Evolutionary conservation across 208 protist species (phyloP), one percentile per base, ranked within the genome.

Genomic region (Angomonas ambiguus): DNA sequence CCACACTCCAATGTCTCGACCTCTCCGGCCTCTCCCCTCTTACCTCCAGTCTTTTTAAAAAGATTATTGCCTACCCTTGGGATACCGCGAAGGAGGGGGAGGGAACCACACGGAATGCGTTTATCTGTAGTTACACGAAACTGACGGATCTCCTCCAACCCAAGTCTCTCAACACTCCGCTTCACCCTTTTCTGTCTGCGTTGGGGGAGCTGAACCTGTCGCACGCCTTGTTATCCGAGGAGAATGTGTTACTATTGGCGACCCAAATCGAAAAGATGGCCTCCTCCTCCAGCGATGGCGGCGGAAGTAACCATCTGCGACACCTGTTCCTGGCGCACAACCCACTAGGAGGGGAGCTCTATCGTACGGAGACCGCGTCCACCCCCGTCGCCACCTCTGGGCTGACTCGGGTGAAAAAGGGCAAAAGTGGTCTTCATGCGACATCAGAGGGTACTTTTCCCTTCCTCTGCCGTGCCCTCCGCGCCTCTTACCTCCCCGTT

Each of bases 401-500:
- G n/a, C n/a, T n/a, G n/a, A n/a, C n/a, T n/a, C n/a, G n/a, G n/a
- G n/a, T n/a, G 51, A 73, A 77, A 11, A 2, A 32, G 2, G 68
- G 53, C 1, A 62, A 53, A 34, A 55, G 49, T 51, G 73, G 53
- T 33, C 66, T 63, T 38, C 60, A 42, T 18, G 42, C 35, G 35
- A 13, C 35, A 13, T 5, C 35, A 41, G 80, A 64, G 18, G 69
- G 69, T 61, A 70, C 45, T 41, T 85, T 86, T 35, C 70, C 79
- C 25, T 84, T 83, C 53, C 82, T 92, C 16, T 84, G 80, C 69
- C 83, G 82, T 38, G 82, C 76, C 8, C 72, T 92, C 5, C 82
- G 86, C 0, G 69, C 80, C 27, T 60, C 71, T 48, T 72, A 69
- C 51, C 67, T 72, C 1, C 86, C 86, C n/a, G 45, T 31, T 51